Base-by-base conservation (phyloP, 768 basidiomycete genomes). In the Paxillus involutus region DNA sequence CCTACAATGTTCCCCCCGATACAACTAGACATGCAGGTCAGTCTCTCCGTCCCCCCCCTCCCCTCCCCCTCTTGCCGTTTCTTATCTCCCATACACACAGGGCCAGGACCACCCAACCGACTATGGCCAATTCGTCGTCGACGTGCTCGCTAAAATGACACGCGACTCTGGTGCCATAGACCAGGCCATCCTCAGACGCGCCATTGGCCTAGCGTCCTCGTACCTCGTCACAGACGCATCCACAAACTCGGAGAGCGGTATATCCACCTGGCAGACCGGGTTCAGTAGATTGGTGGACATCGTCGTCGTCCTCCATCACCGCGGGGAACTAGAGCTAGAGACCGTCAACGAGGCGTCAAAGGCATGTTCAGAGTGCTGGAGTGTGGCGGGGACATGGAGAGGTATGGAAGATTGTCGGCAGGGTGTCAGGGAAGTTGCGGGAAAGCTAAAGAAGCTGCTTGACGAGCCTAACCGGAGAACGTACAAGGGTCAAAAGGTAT, bases 351-450 rank as follows among this genome's bases (percentile, higher is more conserved):
- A 80, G 40, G 88, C 88, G 1, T 65, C 66, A 49, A 65, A 64
- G 62, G 76, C 81, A 13, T 90, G 89, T 61, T 88, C 86, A 16
- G 91, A 93, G 65, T 90, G 89, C 66, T 93, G 90, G 90, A 83
- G 77, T 14, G 81, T 83, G 3, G 81, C 84, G 0, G 83, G 81
- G 0, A 80, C 81, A 17, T 91, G 88, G 86, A 74, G 79, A 30
- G 86, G 83, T 14, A 70, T 91, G 56, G 82, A 82, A 41, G 82
- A 83, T 19, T 82, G 81, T 62, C 76, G 82, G 52, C 81, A 81
- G n/a, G 76, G 78, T 4, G 83, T 92, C 19, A 77, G 80, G 37
- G 79, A 75, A 35, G 78, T 83, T 30, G 89, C 85, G 10, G 71
- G 71, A 30, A 85, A 82, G 62, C 74, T 92, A 61, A 84, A 84